Base-by-base conservation (phyloP, 2,329 filamentous ascomycete species). In the Tolypocladium tropicale region DNA sequence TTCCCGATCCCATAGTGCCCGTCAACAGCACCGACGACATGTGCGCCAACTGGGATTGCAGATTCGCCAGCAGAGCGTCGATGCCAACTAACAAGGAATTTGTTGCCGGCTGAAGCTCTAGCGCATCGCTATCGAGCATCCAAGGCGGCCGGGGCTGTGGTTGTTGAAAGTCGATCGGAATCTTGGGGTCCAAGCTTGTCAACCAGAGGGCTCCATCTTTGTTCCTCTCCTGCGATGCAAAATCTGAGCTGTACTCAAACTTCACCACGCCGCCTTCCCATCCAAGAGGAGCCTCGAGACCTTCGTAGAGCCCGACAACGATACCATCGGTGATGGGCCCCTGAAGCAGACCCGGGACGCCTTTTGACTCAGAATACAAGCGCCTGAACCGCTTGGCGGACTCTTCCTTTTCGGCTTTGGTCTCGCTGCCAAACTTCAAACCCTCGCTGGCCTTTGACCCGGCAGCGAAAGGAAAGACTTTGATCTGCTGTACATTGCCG, bases 251-350 rank as follows among this genome's bases (percentile, higher is more conserved):
- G 46, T 67, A 70, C 46, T 94, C 86, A 64, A 96, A 90, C 64
- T 85, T 86, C 54, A 96, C 65, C 30, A 96, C 81, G 1, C 90
- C 93, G 2, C 94, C 94, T 60, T 91, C 84, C 84, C 93, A 96
- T 16, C 82, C 80, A 46, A 79, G 76, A 5, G 75, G 78, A 53
- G 69, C 75, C 61, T 73, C 78, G n/a, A 79, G 74, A 25, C 74
- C 83, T 57, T 79, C 76, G 55, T 78, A 78, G 37, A 78, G 64
- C 0, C 76, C 84, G 23, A 99, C 72, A 16, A 96, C 72, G 73
- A 93, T 88, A 2, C 93, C 92, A 69, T 99, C 90, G 0, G 92
- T 96, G 53, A 99, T 69, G 6, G 94, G 91, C 0, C 94, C 94
- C 55, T 88, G 82, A 1, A 97, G 75, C 21, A 97, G 70, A 1